These are phyloP conservation scores for Ricinus communis DNA, from an alignment of 345 rosid species.

Conservation along the genomic window DNA sequence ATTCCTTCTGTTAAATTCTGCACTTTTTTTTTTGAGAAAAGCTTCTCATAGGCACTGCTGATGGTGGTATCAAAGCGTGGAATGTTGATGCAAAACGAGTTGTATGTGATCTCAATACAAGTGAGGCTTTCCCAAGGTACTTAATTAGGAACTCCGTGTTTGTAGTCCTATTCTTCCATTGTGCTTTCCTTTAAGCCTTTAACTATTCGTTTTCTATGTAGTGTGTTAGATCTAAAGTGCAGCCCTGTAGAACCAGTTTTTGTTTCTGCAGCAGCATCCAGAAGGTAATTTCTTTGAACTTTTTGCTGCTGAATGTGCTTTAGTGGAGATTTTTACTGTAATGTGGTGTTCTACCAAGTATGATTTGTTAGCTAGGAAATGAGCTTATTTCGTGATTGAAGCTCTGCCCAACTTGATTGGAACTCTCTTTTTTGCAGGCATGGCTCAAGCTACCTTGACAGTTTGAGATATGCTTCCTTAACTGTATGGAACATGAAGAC, in stretches of 20 bases:
- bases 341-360: background rate
- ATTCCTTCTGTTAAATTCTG: constrained; percentile 19
- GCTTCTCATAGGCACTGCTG: constrained; percentile 79
- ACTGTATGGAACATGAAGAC: constrained; percentile 83
- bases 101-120: constrained; percentile 68
- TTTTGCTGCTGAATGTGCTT: constrained; percentile 4
- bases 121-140: constrained; percentile 60
- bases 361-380: background rate
- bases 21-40: constrained; percentile 33
- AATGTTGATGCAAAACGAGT: constrained; percentile 80
- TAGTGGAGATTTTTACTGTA: background rate
- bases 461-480: constrained; percentile 56
- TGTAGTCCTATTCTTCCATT: constrained; percentile 8
- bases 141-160: background rate
- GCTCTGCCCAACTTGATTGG: background rate
- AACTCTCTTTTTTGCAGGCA: constrained; percentile 33
- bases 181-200: constrained; percentile 5
- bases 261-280: constrained; percentile 73
- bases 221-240: constrained; percentile 73
- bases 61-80: constrained; percentile 82
- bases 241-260: constrained; percentile 77
- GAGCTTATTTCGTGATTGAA: background rate
- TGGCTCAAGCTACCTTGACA: constrained; percentile 44
- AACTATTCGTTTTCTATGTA: constrained; percentile 24
- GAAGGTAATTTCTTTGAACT: constrained; percentile 34